These are phyloP conservation scores for Chytriomyces confervae DNA, from an alignment of 192 early-diverging fungal species.

Conservation along the genomic window DNA sequence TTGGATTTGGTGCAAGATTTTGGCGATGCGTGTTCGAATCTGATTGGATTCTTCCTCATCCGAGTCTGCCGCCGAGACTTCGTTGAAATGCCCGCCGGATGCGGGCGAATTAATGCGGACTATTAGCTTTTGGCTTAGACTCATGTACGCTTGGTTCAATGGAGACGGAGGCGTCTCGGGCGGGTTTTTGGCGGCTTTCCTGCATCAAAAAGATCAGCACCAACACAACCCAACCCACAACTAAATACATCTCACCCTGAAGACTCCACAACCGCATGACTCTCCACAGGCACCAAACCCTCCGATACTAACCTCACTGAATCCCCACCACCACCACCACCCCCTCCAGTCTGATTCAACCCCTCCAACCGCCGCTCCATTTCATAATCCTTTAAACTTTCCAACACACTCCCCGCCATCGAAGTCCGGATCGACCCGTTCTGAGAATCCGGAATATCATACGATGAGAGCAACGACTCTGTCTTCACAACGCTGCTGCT, in stretches of 20 bases:
- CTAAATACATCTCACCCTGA: background rate
- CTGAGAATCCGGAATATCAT: constrained; percentile 17
- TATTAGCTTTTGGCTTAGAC: constrained; percentile 29
- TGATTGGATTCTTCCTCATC: constrained; percentile 28
- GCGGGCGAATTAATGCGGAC: constrained; percentile 2
- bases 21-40: constrained; percentile 27
- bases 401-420: background rate
- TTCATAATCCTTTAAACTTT: background rate
- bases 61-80: background rate
- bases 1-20: constrained; percentile 35
- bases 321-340: background rate
- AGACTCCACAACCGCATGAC: background rate
- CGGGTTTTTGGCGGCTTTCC: background rate
- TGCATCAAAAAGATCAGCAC: background rate
- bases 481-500: constrained; percentile 4
- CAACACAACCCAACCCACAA: background rate
- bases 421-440: background rate
- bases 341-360: background rate
- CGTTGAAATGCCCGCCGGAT: background rate
- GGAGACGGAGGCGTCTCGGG: constrained; percentile 26
- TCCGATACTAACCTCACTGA: background rate
- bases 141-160: constrained; percentile 21
- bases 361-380: background rate
- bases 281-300: background rate
- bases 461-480: background rate